Conservation (phyloP, 2,329 filamentous ascomycete genomes). For the Neofusicoccum parvum region DNA sequence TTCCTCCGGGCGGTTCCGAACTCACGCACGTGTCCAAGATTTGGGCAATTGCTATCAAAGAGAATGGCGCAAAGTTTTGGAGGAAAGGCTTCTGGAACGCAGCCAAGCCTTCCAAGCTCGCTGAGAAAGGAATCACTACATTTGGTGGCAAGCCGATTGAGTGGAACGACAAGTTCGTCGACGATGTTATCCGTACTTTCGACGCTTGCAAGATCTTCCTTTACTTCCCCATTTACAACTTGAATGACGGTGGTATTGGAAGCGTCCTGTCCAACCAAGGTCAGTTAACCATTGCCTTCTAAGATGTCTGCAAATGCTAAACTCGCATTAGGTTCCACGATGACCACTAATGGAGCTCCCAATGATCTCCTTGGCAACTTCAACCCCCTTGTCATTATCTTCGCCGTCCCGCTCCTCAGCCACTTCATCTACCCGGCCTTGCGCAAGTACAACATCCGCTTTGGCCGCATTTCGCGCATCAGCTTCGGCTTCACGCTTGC, state of each 20-base stretch:
- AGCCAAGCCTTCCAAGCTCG: slow-evolving; percentile 37
- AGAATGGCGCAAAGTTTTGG: slow-evolving; percentile 38
- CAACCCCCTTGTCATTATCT: slow-evolving; percentile 54
- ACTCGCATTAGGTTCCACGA: slow-evolving; percentile 22
- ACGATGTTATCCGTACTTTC: slow-evolving; percentile 39
- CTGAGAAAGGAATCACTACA: slow-evolving; percentile 27
- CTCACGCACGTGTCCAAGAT: slow-evolving; percentile 38
- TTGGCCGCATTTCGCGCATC: slow-evolving; percentile 54
- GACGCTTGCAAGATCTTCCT: slow-evolving; percentile 40
- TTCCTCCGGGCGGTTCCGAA: slow-evolving; percentile 37
- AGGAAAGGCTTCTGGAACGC: slow-evolving; percentile 37
- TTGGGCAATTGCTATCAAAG: slow-evolving; percentile 34
- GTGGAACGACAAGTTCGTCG: slow-evolving; percentile 41
- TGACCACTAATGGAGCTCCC: slow-evolving; percentile 53
- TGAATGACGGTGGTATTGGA: slow-evolving; percentile 54
- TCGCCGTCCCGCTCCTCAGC: slow-evolving; percentile 50
- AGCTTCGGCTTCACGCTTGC: slow-evolving; percentile 56
- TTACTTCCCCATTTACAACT: slow-evolving; percentile 42
- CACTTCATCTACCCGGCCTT: slow-evolving; percentile 53
- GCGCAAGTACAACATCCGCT: slow-evolving; percentile 45
- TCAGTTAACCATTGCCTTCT: background rate
- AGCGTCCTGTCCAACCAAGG: slow-evolving; percentile 34
- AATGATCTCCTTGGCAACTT: slow-evolving; percentile 56
- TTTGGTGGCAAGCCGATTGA: slow-evolving; percentile 24
- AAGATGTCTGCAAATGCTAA: background rate